Evolutionary conservation across 23 red algal species (phyloP), one percentile per base, ranked within the genome.

Genomic region (Gracilaria gracilis): DNA sequence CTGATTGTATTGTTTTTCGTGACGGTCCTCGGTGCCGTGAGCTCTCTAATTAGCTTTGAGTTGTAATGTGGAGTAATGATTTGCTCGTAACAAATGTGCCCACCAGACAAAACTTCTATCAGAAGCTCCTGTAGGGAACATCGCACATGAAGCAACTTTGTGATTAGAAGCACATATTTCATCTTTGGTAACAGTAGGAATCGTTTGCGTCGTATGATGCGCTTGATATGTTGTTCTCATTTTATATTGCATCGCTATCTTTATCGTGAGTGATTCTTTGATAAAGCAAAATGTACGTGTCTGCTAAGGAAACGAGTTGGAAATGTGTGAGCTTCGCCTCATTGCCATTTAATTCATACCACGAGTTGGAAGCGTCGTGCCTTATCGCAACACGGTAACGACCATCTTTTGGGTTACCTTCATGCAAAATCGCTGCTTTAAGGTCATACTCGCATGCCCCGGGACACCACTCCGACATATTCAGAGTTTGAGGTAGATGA

Each of bases 211-310:
- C 64, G 8, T 20, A 32, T 27, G 42, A 77, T 31, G 50, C 31
- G 42, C 42, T 77, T 77, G 72, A 50, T 29, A 77, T 77, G 20
- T 48, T 51, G 38, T 77, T 50, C 46, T 77, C 72, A 50, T 51
- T 49, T 77, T 25, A 50, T n/a, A 23, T 77, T 46, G 72, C 42
- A 50, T 51, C 19, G 9, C 72, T 69, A 37, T 64, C 69, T 16
- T 53, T 15, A 16, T 82, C 50, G 37, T 34, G 21, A 59, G 20
- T 82, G 53, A 23, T 82, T 71, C 82, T 57, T 71, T 75, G 31
- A 69, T 92, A 92, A 59, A 92, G 69, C 44, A 92, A 76, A 51
- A 92, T 46, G 64, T 84, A 92, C 12, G 79, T 84, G 49, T 84
- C 79, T 42, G 53, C 49, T 49, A 92, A 84, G 28, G 89, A 92